Evolutionary conservation across 2,329 filamentous ascomycete genomes (phyloP).

Genomic region (Neoarthrinium moseri): DNA sequence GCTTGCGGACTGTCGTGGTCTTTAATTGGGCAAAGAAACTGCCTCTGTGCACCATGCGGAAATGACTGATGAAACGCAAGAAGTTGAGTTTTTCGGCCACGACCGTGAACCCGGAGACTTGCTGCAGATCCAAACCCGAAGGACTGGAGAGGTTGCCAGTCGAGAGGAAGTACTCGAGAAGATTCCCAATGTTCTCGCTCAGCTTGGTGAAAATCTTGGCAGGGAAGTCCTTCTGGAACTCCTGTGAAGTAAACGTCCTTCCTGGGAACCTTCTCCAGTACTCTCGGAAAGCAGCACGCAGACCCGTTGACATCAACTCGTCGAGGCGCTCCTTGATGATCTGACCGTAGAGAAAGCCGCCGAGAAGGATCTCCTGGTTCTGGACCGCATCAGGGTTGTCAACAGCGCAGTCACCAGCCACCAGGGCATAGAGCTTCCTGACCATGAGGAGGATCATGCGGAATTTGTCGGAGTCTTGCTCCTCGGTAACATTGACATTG

Average conservation of each 20-base stretch:
- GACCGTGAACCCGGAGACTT: slow-evolving; percentile 91
- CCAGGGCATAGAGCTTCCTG: slow-evolving; percentile 88
- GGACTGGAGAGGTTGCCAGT: slow-evolving; percentile 92
- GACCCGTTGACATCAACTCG: slow-evolving; percentile 68
- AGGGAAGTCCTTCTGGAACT: slow-evolving; percentile 79
- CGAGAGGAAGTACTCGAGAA: slow-evolving; percentile 91
- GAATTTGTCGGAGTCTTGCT: slow-evolving; percentile 90
- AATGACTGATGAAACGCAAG: slow-evolving; percentile 96
- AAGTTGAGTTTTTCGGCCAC: slow-evolving; percentile 99
- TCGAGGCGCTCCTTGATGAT: slow-evolving; percentile 94
- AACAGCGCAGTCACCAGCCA: slow-evolving; percentile 85
- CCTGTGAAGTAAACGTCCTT: slow-evolving; percentile 73
- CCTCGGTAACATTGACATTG: slow-evolving; percentile 77
- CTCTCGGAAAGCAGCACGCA: slow-evolving; percentile 54
- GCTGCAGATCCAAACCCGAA: slow-evolving; percentile 90
- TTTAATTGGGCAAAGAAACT: slow-evolving; percentile 98
- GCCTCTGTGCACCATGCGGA: slow-evolving; percentile 98
- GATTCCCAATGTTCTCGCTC: slow-evolving; percentile 85
- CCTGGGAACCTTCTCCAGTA: slow-evolving; percentile 55
- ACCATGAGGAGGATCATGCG: slow-evolving; percentile 94
- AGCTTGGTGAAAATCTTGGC: slow-evolving; percentile 74
- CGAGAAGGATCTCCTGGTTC: slow-evolving; percentile 91
- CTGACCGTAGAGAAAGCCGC: slow-evolving; percentile 91
- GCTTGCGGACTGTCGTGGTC: slow-evolving; percentile 93
- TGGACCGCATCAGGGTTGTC: slow-evolving; percentile 97